Conservation (phyloP, 2,329 filamentous ascomycete genomes). For the Thielaviopsis ethacetica region DNA sequence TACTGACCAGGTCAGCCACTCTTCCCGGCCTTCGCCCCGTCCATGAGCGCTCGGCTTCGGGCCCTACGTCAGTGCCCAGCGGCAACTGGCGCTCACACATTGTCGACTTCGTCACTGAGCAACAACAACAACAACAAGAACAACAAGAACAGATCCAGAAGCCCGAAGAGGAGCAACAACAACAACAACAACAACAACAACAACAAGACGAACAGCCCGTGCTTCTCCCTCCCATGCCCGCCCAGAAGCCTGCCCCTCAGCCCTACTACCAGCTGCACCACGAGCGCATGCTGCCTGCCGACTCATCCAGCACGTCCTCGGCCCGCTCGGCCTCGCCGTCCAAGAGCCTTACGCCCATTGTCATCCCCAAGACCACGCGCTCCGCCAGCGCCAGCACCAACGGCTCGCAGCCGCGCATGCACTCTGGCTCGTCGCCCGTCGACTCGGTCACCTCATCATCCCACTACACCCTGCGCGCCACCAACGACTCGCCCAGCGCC, state of each 20-base stretch:
- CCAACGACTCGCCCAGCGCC: slow-evolving; percentile 1
- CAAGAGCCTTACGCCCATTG: slow-evolving; percentile 5
- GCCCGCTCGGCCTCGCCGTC: slow-evolving; percentile 2
- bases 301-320: background rate
- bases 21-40: slow-evolving; percentile 49
- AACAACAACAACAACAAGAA: background rate
- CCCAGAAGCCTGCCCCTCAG: background rate
- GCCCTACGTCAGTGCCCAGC: slow-evolving; percentile 26
- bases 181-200: background rate
- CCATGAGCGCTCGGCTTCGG: slow-evolving; percentile 47
- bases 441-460: background rate
- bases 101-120: slow-evolving; percentile 1
- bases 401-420: background rate
- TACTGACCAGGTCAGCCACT: slow-evolving; percentile 33
- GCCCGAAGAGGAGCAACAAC: background rate
- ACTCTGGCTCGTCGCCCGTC: background rate
- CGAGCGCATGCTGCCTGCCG: background rate
- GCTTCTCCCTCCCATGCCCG: background rate
- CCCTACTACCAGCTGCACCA: background rate
- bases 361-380: slow-evolving; percentile 8
- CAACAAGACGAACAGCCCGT: background rate
- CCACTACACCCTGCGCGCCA: slow-evolving; percentile 1
- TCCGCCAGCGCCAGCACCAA: slow-evolving; percentile 1
- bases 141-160: background rate
- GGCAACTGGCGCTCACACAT: slow-evolving; percentile 5